Evolutionary conservation across 768 basidiomycete genomes (phyloP).

Genomic region (Pulveroboletus sp.): DNA sequence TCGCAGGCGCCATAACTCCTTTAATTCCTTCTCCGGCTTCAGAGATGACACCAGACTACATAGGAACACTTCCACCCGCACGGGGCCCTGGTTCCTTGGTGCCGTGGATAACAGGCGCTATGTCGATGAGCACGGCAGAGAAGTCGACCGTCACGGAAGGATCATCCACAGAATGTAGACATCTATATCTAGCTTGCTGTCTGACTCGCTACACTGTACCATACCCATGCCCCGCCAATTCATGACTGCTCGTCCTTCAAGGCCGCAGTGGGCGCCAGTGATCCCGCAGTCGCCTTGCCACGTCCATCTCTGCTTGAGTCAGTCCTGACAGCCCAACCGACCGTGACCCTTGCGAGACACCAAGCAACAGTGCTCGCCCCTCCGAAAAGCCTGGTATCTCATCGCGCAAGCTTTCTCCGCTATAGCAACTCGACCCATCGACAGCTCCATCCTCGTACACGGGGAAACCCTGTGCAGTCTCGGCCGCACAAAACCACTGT

Average conservation of each 20-base stretch:
- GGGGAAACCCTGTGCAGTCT: not conserved
- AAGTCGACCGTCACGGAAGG: slow-evolving; percentile 24
- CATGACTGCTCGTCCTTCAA: slow-evolving; percentile 20
- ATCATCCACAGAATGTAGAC: slow-evolving; percentile 23
- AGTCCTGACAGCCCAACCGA: slow-evolving; percentile 26
- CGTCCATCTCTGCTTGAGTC: slow-evolving; percentile 54
- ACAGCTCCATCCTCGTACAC: not conserved
- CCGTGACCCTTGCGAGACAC: slow-evolving; percentile 23
- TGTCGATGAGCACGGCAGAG: slow-evolving; percentile 25
- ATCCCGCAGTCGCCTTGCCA: slow-evolving; percentile 48
- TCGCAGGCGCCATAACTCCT: slow-evolving; percentile 26
- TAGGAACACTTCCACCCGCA: slow-evolving; percentile 16
- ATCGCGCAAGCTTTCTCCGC: not conserved
- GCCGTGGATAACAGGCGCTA: slow-evolving; percentile 14
- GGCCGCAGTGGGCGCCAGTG: slow-evolving; percentile 67
- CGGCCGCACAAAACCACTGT: not conserved
- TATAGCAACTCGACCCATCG: not conserved
- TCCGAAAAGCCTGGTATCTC: slow-evolving; percentile 37
- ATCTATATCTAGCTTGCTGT: slow-evolving; percentile 7
- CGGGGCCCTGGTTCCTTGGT: slow-evolving; percentile 21
- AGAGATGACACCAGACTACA: slow-evolving; percentile 15
- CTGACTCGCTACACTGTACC: not conserved
- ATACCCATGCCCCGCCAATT: not conserved
- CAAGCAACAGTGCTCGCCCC: slow-evolving; percentile 50
- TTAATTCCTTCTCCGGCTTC: slow-evolving; percentile 14